Evolutionary conservation across 108 stramenopile species (phyloP).

Genomic region (Pseudonitzschia multiseries): DNA sequence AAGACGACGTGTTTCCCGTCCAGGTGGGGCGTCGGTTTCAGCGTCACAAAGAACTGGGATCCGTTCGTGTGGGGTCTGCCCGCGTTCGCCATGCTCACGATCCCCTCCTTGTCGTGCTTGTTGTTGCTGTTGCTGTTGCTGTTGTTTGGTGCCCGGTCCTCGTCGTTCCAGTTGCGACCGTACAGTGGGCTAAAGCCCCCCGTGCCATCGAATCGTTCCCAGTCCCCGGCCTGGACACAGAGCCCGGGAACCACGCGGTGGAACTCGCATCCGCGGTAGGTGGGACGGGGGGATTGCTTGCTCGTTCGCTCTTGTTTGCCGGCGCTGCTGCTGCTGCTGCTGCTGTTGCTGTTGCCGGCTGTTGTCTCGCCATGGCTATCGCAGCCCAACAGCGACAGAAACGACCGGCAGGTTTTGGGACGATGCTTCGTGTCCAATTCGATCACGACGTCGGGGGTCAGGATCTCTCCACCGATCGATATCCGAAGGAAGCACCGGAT

Average conservation of each 20-base stretch:
- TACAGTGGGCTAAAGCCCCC: slow-evolving; percentile 73
- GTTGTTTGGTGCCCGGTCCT: slow-evolving; percentile 34
- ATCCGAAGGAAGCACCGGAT: slow-evolving; percentile 50
- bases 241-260: slow-evolving; percentile 61
- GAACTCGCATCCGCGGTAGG: slow-evolving; percentile 60
- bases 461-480: slow-evolving; percentile 60
- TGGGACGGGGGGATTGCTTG: slow-evolving; percentile 27
- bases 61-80: slow-evolving; percentile 77
- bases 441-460: slow-evolving; percentile 53
- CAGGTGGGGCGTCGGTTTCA: slow-evolving; percentile 60
- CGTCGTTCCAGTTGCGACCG: slow-evolving; percentile 73
- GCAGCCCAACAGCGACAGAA: slow-evolving; percentile 72
- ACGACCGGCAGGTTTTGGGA: slow-evolving; percentile 87
- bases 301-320: slow-evolving; percentile 18
- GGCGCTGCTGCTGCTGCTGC: no score
- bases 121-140: slow-evolving; percentile 31
- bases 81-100: slow-evolving; percentile 86
- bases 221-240: slow-evolving; percentile 83
- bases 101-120: slow-evolving; percentile 53
- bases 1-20: slow-evolving; percentile 87
- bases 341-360: no score
- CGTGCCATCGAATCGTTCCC: slow-evolving; percentile 66
- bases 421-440: slow-evolving; percentile 55
- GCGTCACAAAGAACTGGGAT: slow-evolving; percentile 78
- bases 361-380: slow-evolving; percentile 22